These are phyloP conservation scores for Penicillium sp. DNA, from an alignment of 2,329 filamentous ascomycete species.

Conservation along the genomic window DNA sequence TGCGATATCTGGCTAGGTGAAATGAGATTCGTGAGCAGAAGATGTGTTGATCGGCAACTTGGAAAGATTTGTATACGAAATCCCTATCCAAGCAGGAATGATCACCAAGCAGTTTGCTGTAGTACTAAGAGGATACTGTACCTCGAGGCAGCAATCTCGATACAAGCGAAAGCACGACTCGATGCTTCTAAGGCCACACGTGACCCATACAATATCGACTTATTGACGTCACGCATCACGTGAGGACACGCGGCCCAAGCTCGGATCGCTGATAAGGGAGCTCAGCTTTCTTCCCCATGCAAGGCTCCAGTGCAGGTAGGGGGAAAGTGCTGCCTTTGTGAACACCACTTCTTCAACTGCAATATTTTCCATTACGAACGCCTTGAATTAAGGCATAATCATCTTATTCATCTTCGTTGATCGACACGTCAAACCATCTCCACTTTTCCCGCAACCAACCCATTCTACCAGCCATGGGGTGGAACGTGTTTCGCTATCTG, in stretches of 20 bases:
- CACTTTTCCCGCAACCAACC: not conserved
- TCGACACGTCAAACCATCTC: not conserved
- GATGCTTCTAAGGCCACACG: not conserved
- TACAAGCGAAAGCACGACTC: not conserved
- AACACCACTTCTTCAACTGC: not conserved
- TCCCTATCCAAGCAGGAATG: too few species aligned
- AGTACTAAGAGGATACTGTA: too few species aligned
- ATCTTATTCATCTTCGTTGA: not conserved
- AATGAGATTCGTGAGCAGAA: too few species aligned
- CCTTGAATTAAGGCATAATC: not conserved
- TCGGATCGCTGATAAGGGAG: conserved; percentile 16
- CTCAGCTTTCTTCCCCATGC: conserved; percentile 7
- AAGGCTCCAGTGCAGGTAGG: conserved; percentile 1
- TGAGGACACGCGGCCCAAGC: conserved; percentile 27
- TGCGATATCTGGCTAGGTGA: too few species aligned
- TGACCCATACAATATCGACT: not conserved
- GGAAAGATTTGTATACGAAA: too few species aligned
- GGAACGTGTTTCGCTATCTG: conserved; percentile 67
- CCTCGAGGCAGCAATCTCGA: not conserved
- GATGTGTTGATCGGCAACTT: too few species aligned
- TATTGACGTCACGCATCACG: conserved; percentile 22
- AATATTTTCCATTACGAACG: not conserved
- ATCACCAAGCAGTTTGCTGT: too few species aligned
- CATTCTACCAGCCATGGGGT: conserved; percentile 13
- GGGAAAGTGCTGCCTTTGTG: not conserved